Evolutionary conservation across 441 rosid genomes (phyloP).

Genomic region (Pelargonium myrrhifolium): DNA sequence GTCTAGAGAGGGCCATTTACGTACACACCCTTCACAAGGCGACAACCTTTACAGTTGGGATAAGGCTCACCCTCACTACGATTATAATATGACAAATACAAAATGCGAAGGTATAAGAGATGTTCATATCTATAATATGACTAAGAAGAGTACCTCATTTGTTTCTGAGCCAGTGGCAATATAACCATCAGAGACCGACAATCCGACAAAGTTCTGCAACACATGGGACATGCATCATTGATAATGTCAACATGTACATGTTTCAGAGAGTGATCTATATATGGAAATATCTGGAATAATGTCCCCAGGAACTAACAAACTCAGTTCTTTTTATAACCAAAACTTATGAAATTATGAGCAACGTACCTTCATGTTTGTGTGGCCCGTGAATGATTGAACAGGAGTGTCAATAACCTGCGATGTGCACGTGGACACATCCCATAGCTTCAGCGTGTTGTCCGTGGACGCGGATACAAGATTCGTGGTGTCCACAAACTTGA

Average conservation of each 20-base stretch:
- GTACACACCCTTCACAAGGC: too few relatives aligned
- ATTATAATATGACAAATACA: too few relatives aligned
- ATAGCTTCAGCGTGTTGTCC: constrained; percentile 89
- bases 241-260: background rate
- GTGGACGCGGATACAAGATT: constrained; percentile 86
- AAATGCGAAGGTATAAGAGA: background rate
- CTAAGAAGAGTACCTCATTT: constrained; percentile 57
- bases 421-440: constrained; percentile 78
- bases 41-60: too few relatives aligned
- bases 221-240: constrained; percentile 12
- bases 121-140: background rate
- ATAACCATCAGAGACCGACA: constrained; percentile 89
- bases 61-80: too few relatives aligned
- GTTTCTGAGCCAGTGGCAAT: constrained; percentile 99
- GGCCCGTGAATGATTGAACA: constrained; percentile 78
- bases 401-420: constrained; percentile 67
- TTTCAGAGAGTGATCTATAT: constrained; percentile 4
- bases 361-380: constrained; percentile 71
- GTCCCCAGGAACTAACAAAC: constrained; percentile 22
- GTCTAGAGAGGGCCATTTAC: too few relatives aligned
- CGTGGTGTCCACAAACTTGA: constrained; percentile 69
- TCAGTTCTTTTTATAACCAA: background rate
- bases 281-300: constrained; percentile 55
- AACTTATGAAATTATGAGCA: background rate
- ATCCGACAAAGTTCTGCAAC: constrained; percentile 88